Percentiles rank a stretch among this genome's conserved stretches.
phyloP scores from a whole-genome alignment of 75 land plant species.

The Pinus taeda region DNA sequence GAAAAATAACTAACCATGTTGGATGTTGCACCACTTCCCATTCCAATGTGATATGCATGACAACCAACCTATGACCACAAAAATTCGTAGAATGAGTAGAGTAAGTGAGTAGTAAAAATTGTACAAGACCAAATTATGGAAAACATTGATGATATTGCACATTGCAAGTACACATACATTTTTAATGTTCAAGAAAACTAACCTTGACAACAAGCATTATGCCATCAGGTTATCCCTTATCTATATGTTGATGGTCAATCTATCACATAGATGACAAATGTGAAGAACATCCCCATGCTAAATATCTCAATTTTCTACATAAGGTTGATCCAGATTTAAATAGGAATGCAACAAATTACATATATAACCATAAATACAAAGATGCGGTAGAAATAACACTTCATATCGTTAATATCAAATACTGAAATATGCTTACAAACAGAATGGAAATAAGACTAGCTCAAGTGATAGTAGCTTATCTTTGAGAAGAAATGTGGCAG shows the following conservation, averaged over 20 bases:
- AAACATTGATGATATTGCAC: background rate
- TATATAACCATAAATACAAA: too few species aligned
- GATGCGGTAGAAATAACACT: too few species aligned
- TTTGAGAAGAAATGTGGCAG: too few species aligned
- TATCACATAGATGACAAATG: slow-evolving; percentile 5
- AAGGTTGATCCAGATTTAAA: too few species aligned
- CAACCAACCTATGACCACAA: slow-evolving; percentile 68
- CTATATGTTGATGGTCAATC: slow-evolving; percentile 83
- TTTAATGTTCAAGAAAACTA: background rate
- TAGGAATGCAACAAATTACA: too few species aligned
- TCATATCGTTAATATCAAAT: too few species aligned
- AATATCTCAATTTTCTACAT: slow-evolving; percentile 6
- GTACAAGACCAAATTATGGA: background rate
- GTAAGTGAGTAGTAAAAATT: background rate
- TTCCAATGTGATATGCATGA: slow-evolving; percentile 95
- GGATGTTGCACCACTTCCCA: slow-evolving; percentile 99
- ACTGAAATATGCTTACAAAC: too few species aligned
- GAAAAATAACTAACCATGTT: slow-evolving; percentile 66
- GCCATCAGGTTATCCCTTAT: slow-evolving; percentile 76
- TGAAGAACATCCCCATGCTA: background rate
- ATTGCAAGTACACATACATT: background rate
- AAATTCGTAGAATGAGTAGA: background rate
- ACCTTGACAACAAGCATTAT: slow-evolving; percentile 95
- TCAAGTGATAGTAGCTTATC: too few species aligned
- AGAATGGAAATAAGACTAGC: too few species aligned